Evolutionary conservation across 192 early-diverging fungal genomes (phyloP), one percentile per base, ranked within the genome.

Genomic region (Lobulomyces angularis): DNA sequence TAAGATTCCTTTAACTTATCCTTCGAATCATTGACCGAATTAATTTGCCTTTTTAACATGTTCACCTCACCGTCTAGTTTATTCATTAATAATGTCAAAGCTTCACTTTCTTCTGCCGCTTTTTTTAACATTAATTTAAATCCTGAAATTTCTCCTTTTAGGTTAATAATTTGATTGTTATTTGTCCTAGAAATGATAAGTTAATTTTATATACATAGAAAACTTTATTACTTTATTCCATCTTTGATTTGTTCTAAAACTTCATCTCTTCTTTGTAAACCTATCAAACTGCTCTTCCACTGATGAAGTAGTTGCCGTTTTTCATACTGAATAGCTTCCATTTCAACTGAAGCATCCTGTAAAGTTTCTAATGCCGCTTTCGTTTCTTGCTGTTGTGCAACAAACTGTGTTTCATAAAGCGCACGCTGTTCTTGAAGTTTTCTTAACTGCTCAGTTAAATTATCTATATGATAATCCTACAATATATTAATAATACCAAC

Each of bases 291-390:
- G 43, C 62, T 66, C 40, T 77, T 77, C 74, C 74, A 77, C 38
- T 77, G 71, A 43, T 70, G 61, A 8, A 75, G 28, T 16, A 77
- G 51, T 46, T 75, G 70, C 28, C 64, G 37, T 51, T 77, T 77
- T 55, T 77, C 74, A 55, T 67, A 77, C 37, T 68, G 62, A 21
- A 77, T 77, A 8, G 74, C 73, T 63, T 77, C 71, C 67, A 75
- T 75, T 43, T 77, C 74, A 7, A 58, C 63, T 2, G 60, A 48
- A 2, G 74, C 74, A 25, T 76, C 65, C 35, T 77, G 71, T 8
- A 77, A 45, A 9, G 74, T 76, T 44, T 72, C 64, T 11, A 57
- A 12, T 3, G 71, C 72, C 16, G 65, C 58, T 39, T 66, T 58
- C 2, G 71, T 74, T 37, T 77, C 74, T 21, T 50, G 48, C 53